Conservation (phyloP, 148 eudicot genomes). For the Vaccinium corymbosum region DNA sequence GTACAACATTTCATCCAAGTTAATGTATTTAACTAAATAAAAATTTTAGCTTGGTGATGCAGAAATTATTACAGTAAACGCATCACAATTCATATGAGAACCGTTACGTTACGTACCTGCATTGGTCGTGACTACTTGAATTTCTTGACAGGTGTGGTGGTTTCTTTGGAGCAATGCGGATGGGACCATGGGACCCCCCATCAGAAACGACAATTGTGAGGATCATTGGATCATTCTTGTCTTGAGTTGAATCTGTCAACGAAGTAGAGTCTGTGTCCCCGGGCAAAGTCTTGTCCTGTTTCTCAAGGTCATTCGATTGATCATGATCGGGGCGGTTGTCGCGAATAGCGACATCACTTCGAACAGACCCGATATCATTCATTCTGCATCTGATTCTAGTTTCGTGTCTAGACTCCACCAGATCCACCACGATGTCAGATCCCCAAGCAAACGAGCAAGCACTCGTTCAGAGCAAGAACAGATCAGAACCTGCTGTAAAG, state of each 20-base stretch:
- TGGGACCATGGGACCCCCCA: not conserved
- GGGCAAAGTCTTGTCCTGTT: not conserved
- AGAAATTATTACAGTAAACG: too few relatives aligned
- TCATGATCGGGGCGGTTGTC: not conserved
- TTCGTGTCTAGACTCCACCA: not conserved
- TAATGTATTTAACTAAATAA: too few relatives aligned
- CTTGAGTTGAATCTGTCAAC: not conserved
- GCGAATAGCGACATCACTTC: not conserved
- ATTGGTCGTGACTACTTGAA: constrained; percentile 9
- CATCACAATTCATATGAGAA: too few relatives aligned
- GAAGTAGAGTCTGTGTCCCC: not conserved
- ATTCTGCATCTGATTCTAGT: constrained; percentile 6
- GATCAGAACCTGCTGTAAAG: not conserved
- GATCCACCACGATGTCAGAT: not conserved
- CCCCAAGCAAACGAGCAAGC: not conserved
- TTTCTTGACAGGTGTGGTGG: constrained; percentile 1
- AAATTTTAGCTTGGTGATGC: too few relatives aligned
- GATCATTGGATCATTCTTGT: not conserved
- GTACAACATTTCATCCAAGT: too few relatives aligned
- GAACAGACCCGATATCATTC: not conserved
- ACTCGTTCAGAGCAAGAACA: too few relatives aligned
- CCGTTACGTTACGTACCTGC: not conserved
- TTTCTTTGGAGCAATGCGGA: constrained; percentile 5
- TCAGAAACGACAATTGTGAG: constrained; percentile 9
- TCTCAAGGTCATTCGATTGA: not conserved